These are phyloP conservation scores for Macaranga tanarius DNA, from an alignment of 441 rosid species.

Conservation along the genomic window DNA sequence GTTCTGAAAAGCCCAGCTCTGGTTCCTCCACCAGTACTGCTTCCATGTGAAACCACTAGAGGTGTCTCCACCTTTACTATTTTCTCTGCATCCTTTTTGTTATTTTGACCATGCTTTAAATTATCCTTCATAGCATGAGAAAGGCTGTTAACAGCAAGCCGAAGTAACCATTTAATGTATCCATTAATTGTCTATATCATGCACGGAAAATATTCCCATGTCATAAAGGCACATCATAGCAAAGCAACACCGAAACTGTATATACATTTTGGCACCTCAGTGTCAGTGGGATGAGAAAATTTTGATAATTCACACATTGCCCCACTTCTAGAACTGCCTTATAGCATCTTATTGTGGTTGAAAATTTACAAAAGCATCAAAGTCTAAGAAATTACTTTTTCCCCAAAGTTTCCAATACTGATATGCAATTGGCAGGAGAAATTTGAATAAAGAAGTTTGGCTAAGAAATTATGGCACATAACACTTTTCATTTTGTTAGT, in stretches of 20 bases:
- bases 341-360: not conserved
- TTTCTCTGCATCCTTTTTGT: slow-evolving; percentile 40
- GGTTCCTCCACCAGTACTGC: slow-evolving; percentile 62
- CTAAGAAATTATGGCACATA: not conserved
- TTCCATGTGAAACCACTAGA: slow-evolving; percentile 44
- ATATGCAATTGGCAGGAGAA: not conserved
- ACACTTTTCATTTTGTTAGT: too few species aligned
- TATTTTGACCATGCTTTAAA: slow-evolving; percentile 28
- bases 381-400: not conserved
- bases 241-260: not conserved
- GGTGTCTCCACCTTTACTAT: slow-evolving; percentile 50
- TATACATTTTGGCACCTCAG: not conserved
- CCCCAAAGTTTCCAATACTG: not conserved
- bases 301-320: not conserved
- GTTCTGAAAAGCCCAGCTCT: slow-evolving; percentile 94
- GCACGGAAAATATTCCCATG: slow-evolving; percentile 17
- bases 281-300: not conserved
- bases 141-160: slow-evolving; percentile 36
- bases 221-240: slow-evolving; percentile 15
- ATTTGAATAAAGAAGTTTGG: not conserved
- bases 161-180: slow-evolving; percentile 32
- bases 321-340: not conserved
- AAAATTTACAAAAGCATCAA: not conserved
- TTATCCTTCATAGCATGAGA: slow-evolving; percentile 61
- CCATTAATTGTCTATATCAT: slow-evolving; percentile 26